Evolutionary conservation across 139 green algal genomes (phyloP).

Genomic region (Desmodesmus armatus): DNA sequence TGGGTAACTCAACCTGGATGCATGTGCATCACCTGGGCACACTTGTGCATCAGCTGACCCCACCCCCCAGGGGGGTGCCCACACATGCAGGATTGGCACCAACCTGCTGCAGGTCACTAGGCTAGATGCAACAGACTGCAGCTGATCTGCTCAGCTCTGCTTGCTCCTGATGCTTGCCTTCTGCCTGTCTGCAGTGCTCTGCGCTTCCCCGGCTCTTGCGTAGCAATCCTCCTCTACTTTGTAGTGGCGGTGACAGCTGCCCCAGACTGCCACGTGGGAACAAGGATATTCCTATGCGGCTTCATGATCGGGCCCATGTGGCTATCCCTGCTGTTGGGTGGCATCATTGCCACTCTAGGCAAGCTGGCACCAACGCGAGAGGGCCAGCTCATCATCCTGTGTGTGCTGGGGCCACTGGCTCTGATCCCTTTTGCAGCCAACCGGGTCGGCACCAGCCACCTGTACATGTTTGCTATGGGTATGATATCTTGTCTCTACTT

Average conservation of each 20-base stretch:
- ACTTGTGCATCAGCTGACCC: too few species aligned
- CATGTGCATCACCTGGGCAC: too few species aligned
- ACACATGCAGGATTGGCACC: too few species aligned
- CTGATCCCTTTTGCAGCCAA: constrained; percentile 19
- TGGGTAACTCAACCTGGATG: too few species aligned
- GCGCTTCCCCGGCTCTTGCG: constrained; percentile 27
- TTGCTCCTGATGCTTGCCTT: too few species aligned
- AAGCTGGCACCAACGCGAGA: constrained; percentile 1
- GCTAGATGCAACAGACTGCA: too few species aligned
- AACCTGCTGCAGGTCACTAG: too few species aligned
- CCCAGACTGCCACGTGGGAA: constrained; percentile 39
- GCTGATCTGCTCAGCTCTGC: too few species aligned
- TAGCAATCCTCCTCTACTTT: constrained; percentile 36
- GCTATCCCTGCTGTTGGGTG: constrained; percentile 4
- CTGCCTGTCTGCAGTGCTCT: not conserved
- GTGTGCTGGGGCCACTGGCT: not conserved
- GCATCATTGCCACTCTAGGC: not conserved
- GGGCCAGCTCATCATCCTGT: not conserved
- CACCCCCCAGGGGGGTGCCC: too few species aligned
- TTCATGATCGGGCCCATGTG: constrained; percentile 46
- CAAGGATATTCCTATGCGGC: constrained; percentile 30
- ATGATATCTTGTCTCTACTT: constrained; percentile 39
- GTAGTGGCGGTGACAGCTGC: constrained; percentile 32
- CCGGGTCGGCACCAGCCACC: constrained; percentile 20
- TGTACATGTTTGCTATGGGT: constrained; percentile 36